Evolutionary conservation across 805 yeast species (phyloP), one percentile per base, ranked within the genome.

Genomic region (Candida michaelii): DNA sequence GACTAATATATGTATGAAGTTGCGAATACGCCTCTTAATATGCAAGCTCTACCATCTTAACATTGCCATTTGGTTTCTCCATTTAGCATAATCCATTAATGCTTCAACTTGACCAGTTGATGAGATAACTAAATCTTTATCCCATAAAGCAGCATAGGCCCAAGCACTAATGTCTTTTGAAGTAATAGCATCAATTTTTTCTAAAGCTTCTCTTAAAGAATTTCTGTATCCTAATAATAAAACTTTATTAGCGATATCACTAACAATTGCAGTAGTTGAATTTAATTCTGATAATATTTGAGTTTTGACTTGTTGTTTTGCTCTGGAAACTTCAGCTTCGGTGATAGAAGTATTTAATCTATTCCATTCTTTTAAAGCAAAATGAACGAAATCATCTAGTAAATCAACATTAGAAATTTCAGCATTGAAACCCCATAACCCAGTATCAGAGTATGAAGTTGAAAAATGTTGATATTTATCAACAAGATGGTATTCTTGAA

Each of bases 81-180:
- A 71, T 81, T 91, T 83, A 79, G 73, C 75, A 80, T 86, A 86
- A 67, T 86, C 95, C 63, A 85, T 73, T 68, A 86, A 73, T 53
- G 74, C 88, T 77, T 86, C 95, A 71, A 84, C 85, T 73, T 83
- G 86, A 68, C 95, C 95, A 51, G 86, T 79, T 67, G 85, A 93
- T 46, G 91, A 76, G 57, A 86, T 71, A 54, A 88, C 95, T 59
- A 86, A 73, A 69, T 86, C 95, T 62, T 61, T 85, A 70, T 86
- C 95, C 86, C 89, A 86, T 65, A 86, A 74, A 67, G 79, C 73
- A 49, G 74, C 73, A 59, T 77, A 76, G 52, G 93, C 91, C 93
- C 93, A 86, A 39, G 76, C 69, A 62, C 76, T 79, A 51, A 86
- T 70, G 52, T 79, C 80, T 53, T 72, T 67, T 48, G 76, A 74